Evolutionary conservation across 768 basidiomycete genomes (phyloP).

Genomic region (Leccinum sublutescens): DNA sequence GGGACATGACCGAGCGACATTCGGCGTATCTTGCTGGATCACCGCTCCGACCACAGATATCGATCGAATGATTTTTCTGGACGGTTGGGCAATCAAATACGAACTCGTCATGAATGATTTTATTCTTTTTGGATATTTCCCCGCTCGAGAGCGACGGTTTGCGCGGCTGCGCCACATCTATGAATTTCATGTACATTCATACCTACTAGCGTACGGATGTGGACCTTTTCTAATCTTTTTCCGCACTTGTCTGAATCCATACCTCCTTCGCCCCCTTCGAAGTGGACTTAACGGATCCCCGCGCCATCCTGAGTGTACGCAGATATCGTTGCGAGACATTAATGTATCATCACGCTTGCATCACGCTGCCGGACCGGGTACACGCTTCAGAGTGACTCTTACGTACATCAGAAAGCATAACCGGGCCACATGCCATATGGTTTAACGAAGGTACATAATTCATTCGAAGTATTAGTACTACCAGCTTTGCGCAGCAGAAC

Average conservation of each 20-base stretch:
- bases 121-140: constrained; percentile 4
- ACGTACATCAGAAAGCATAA: neutral
- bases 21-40: constrained; percentile 25
- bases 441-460: neutral
- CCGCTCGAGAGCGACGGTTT: neutral
- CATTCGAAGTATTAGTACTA: neutral
- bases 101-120: neutral
- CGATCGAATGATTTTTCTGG: constrained; percentile 58
- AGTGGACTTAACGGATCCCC: neutral
- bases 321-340: neutral
- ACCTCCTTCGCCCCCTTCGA: neutral
- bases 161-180: neutral
- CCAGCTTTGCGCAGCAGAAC: neutral
- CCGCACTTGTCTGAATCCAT: constrained; percentile 9
- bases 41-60: constrained; percentile 63
- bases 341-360: no score
- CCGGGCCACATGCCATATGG: neutral
- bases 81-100: neutral
- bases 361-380: no score
- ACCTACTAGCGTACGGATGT: constrained; percentile 19
- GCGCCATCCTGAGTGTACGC: no score
- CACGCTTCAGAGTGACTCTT: no score
- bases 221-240: constrained; percentile 1
- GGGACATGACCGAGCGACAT: constrained; percentile 46
- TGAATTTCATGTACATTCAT: constrained; percentile 12